Conservation (phyloP, 331 rosid species). For the Quercus tomentella region DNA sequence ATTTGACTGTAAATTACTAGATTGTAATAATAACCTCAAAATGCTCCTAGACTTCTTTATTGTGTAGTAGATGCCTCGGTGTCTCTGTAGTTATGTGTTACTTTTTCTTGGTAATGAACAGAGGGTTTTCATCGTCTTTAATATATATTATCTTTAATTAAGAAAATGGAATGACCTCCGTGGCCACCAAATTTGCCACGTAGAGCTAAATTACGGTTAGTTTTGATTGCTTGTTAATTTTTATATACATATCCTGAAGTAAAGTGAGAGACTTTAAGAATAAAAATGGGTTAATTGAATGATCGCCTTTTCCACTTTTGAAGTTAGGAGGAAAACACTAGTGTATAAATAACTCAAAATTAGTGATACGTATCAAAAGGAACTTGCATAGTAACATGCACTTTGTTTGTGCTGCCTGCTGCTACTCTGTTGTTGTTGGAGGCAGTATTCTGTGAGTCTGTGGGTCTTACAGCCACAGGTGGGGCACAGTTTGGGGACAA, state of each 20-base stretch:
- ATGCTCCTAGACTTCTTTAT: conserved; percentile 5
- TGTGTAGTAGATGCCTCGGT: conserved; percentile 3
- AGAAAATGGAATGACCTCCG: neutral
- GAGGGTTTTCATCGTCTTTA: neutral
- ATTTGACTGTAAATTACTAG: neutral
- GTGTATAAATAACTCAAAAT: neutral
- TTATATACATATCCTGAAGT: neutral
- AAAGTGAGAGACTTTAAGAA: neutral
- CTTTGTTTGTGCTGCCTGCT: too few relatives aligned
- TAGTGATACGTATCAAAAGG: neutral
- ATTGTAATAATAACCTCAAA: neutral
- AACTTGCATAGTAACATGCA: too few relatives aligned
- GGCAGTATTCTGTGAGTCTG: too few relatives aligned
- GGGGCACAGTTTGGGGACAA: too few relatives aligned
- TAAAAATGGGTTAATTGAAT: neutral
- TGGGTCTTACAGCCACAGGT: too few relatives aligned
- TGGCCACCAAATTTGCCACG: neutral
- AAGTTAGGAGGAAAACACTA: neutral
- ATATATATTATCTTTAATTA: neutral
- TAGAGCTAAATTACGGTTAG: neutral
- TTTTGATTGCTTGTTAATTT: neutral
- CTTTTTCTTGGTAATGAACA: neutral
- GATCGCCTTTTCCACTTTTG: neutral
- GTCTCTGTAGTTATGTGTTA: conserved; percentile 10
- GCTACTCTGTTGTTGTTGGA: too few relatives aligned